A percentile compares a stretch with the other conserved stretches of the same genome.
phyloP scores from a whole-genome alignment of 2,329 filamentous ascomycete species.

The Nannizziopsis arthrosporioides region DNA sequence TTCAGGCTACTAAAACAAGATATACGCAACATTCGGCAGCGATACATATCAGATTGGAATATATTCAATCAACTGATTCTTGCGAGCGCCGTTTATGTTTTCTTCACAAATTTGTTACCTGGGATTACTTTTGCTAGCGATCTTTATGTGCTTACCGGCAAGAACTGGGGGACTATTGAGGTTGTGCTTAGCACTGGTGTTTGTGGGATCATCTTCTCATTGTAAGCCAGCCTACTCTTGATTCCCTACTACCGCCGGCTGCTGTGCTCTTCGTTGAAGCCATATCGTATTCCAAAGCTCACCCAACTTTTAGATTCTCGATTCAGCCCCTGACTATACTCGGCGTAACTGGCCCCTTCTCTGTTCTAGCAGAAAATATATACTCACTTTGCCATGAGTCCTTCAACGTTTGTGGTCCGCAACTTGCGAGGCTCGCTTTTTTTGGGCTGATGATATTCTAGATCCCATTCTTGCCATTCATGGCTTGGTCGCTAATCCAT shows the following conservation, averaged over 20 bases:
- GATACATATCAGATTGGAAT: slow-evolving; percentile 45
- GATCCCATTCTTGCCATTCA: slow-evolving; percentile 53
- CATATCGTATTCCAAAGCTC: neutral
- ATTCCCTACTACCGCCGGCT: too few relatives aligned
- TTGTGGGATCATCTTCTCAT: slow-evolving; percentile 51
- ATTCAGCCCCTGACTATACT: slow-evolving; percentile 55
- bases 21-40: slow-evolving; percentile 34
- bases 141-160: slow-evolving; percentile 49
- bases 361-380: slow-evolving; percentile 42
- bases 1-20: slow-evolving; percentile 45
- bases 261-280: too few relatives aligned
- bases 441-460: slow-evolving; percentile 17
- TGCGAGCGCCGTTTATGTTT: slow-evolving; percentile 53
- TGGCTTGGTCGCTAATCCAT: slow-evolving; percentile 57
- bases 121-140: slow-evolving; percentile 58
- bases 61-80: slow-evolving; percentile 53
- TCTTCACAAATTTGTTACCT: slow-evolving; percentile 55
- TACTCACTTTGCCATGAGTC: slow-evolving; percentile 46
- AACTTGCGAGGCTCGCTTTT: too few relatives aligned
- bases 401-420: slow-evolving; percentile 37
- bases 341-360: slow-evolving; percentile 55
- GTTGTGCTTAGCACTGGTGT: slow-evolving; percentile 56
- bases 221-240: too few relatives aligned
- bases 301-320: slow-evolving; percentile 24
- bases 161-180: slow-evolving; percentile 55